Evolutionary conservation across 2,329 filamentous ascomycete species (phyloP).

Genomic region (Cytospora paraplurivora): DNA sequence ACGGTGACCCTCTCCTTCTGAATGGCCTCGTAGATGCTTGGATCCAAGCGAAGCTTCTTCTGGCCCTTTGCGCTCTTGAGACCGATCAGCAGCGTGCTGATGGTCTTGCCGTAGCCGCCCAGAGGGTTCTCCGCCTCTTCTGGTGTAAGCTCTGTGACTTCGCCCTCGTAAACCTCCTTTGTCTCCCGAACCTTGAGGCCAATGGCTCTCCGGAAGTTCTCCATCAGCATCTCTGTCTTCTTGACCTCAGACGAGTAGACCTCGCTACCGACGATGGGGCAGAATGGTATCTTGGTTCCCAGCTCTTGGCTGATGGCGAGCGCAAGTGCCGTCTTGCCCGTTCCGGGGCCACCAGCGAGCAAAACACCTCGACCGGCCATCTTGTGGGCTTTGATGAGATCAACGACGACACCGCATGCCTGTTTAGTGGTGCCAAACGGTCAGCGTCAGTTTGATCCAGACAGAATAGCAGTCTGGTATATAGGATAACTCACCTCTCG

Average conservation of each 20-base stretch:
- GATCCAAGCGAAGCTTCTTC: conserved; percentile 95
- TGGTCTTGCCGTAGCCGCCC: conserved; percentile 95
- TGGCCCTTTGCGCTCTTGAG: conserved; percentile 94
- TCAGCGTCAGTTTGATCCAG: conserved; percentile 7
- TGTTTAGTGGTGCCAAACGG: conserved; percentile 39
- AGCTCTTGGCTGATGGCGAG: conserved; percentile 95
- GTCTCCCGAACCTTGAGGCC: conserved; percentile 96
- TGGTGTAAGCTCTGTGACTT: conserved; percentile 95
- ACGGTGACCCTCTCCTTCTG: conserved; percentile 97
- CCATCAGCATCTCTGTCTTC: conserved; percentile 99
- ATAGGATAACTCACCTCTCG: conserved; percentile 68
- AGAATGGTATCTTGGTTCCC: conserved; percentile 97
- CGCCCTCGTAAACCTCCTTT: conserved; percentile 98
- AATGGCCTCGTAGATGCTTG: conserved; percentile 98
- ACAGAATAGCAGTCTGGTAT: conserved; percentile 9
- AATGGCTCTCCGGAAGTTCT: conserved; percentile 97
- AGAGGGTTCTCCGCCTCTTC: conserved; percentile 98
- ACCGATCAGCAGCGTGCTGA: conserved; percentile 91
- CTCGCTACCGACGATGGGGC: conserved; percentile 96
- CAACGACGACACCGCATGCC: conserved; percentile 95
- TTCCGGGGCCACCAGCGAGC: conserved; percentile 91
- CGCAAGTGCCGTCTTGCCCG: conserved; percentile 94
- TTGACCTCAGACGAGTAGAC: conserved; percentile 98
- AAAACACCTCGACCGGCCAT: conserved; percentile 95
- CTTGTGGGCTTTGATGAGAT: conserved; percentile 93